Evolutionary conservation across 345 rosid species (phyloP).

Genomic region (Geranium brycei): DNA sequence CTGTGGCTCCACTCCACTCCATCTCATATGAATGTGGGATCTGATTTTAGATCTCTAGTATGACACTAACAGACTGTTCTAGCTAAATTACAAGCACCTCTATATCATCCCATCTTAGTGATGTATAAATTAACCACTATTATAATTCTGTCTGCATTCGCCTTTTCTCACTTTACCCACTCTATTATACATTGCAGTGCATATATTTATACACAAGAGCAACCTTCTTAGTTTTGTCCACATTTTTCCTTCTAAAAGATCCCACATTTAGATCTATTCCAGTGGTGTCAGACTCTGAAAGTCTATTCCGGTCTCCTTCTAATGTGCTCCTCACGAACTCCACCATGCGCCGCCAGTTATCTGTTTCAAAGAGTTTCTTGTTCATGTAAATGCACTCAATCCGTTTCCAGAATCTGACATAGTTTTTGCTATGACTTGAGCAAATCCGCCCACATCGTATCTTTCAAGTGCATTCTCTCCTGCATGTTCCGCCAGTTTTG

Average conservation of each 20-base stretch:
- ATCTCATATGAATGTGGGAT: neutral
- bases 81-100: constrained; percentile 1
- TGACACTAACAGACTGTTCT: neutral
- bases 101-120: constrained; percentile 13
- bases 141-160: constrained; percentile 5
- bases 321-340: constrained; percentile 76
- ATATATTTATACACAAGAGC: constrained; percentile 27
- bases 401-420: constrained; percentile 63
- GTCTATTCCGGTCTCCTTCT: constrained; percentile 45
- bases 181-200: constrained; percentile 3
- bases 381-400: constrained; percentile 83
- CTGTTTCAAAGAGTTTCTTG: constrained; percentile 70
- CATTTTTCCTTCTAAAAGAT: constrained; percentile 30
- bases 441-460: constrained; percentile 57
- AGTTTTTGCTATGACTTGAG: constrained; percentile 65
- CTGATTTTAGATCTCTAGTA: neutral
- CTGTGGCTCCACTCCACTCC: neutral
- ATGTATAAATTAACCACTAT: constrained; percentile 5
- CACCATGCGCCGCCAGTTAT: constrained; percentile 65
- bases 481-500: constrained; percentile 44
- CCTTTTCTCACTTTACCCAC: neutral
- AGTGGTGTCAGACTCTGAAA: constrained; percentile 38
- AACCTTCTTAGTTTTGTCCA: constrained; percentile 26
- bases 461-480: constrained; percentile 90
- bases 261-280: constrained; percentile 58